These are phyloP conservation scores for Phytophthora cajani DNA, from an alignment of 352 stramenopile genomes.

Conservation along the genomic window DNA sequence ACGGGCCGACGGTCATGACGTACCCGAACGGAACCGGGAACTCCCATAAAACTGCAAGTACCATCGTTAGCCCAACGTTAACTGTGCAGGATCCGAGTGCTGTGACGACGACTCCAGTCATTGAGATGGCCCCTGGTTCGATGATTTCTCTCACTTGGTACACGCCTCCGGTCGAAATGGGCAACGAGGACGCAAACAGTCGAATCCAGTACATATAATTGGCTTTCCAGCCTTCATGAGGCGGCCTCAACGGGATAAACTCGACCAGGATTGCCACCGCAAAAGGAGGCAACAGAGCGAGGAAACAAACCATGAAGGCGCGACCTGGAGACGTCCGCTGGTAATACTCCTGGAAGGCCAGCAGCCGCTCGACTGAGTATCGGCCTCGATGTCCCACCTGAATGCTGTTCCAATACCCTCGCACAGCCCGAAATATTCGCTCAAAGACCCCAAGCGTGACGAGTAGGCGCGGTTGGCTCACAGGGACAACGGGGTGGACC, in stretches of 20 bases:
- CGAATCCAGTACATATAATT: slow-evolving; percentile 27
- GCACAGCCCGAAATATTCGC: background rate
- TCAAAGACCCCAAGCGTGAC: background rate
- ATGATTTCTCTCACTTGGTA: slow-evolving; percentile 9
- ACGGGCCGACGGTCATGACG: slow-evolving; percentile 3
- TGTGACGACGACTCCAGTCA: background rate
- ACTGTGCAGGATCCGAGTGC: background rate
- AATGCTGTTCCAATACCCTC: slow-evolving; percentile 7
- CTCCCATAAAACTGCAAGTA: slow-evolving; percentile 1
- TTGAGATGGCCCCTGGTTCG: too few species aligned
- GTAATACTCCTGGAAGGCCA: slow-evolving; percentile 20
- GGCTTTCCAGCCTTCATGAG: slow-evolving; percentile 16
- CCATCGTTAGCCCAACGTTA: slow-evolving; percentile 7
- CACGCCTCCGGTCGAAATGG: slow-evolving; percentile 9
- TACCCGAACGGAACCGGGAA: slow-evolving; percentile 30
- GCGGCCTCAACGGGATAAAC: slow-evolving; percentile 28
- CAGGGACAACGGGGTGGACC: background rate
- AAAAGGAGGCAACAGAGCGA: slow-evolving; percentile 17
- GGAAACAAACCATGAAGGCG: slow-evolving; percentile 9
- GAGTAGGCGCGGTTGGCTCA: background rate
- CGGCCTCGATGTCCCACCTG: slow-evolving; percentile 17
- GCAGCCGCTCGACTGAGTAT: slow-evolving; percentile 17
- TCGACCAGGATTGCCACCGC: slow-evolving; percentile 19
- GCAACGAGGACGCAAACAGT: slow-evolving; percentile 6
- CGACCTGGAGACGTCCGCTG: slow-evolving; percentile 8